Evolutionary conservation across 1,284 basidiomycete genomes (phyloP).

Genomic region (Trametes sp.): DNA sequence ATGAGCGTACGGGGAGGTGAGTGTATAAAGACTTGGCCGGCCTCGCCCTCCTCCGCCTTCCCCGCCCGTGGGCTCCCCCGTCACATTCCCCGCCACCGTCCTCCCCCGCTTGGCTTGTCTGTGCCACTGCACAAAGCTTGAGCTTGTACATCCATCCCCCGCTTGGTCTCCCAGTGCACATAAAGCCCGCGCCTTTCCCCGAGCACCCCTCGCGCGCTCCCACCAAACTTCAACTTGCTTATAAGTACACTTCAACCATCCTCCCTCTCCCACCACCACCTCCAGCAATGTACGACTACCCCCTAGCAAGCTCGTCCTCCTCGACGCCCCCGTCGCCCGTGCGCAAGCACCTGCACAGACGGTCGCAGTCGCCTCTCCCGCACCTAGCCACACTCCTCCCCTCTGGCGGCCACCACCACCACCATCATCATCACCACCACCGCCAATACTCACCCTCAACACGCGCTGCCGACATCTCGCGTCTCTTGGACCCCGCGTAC

Average conservation of each 20-base stretch:
- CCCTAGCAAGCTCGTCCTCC: slow-evolving; percentile 21
- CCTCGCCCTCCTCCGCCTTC: slow-evolving; percentile 28
- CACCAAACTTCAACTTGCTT: slow-evolving; percentile 25
- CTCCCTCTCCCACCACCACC: slow-evolving; percentile 6
- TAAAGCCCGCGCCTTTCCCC: slow-evolving; percentile 23
- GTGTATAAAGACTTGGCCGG: slow-evolving; percentile 29
- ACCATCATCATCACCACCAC: slow-evolving; percentile 22
- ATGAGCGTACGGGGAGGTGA: slow-evolving; percentile 12
- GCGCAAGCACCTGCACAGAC: slow-evolving; percentile 28
- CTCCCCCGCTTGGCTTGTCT: slow-evolving; percentile 15
- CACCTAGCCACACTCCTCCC: slow-evolving; percentile 41
- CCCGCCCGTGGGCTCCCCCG: slow-evolving; percentile 31
- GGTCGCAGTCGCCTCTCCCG: slow-evolving; percentile 39
- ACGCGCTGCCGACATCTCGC: slow-evolving; percentile 59
- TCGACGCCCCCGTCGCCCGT: slow-evolving; percentile 30
- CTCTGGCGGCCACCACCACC: slow-evolving; percentile 17
- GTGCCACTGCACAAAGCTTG: slow-evolving; percentile 24
- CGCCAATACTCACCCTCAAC: slow-evolving; percentile 46
- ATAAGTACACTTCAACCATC: slow-evolving; percentile 21
- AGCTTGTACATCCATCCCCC: slow-evolving; percentile 7
- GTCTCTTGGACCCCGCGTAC: slow-evolving; percentile 71
- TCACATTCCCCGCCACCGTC: slow-evolving; percentile 25
- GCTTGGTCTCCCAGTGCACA: slow-evolving; percentile 18
- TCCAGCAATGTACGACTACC: slow-evolving; percentile 35
- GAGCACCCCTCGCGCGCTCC: slow-evolving; percentile 21